Conservation (phyloP, 106 monocot genomes). For the Narthecium ossifragum region DNA sequence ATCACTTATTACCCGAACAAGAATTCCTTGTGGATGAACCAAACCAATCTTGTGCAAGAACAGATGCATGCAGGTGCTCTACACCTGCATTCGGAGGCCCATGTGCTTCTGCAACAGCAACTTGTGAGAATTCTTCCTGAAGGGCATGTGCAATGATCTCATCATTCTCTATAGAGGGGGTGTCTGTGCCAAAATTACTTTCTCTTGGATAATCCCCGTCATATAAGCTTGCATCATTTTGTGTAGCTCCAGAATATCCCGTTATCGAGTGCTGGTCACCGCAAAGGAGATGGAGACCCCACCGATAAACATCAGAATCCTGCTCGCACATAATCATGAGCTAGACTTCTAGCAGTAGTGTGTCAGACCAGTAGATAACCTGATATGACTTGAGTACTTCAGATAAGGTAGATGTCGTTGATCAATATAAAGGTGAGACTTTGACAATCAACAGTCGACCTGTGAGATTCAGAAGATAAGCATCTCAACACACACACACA, state of each 20-base stretch:
- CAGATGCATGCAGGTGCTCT: slow-evolving; percentile 45
- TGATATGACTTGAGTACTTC: no score
- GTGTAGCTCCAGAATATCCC: slow-evolving; percentile 15
- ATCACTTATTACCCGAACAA: slow-evolving; percentile 26
- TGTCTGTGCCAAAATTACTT: slow-evolving; percentile 11
- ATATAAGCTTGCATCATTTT: slow-evolving; percentile 17
- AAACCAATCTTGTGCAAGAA: slow-evolving; percentile 59
- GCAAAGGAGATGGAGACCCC: slow-evolving; percentile 79
- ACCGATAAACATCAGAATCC: slow-evolving; percentile 76
- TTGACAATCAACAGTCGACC: no score
- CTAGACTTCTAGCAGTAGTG: background rate
- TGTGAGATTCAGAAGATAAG: no score
- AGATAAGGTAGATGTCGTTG: no score
- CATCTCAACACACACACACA: no score
- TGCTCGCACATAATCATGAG: slow-evolving; percentile 50
- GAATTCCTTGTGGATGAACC: slow-evolving; percentile 13
- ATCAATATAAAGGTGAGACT: no score
- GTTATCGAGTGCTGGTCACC: slow-evolving; percentile 19
- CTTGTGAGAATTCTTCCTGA: slow-evolving; percentile 64
- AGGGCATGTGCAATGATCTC: slow-evolving; percentile 69
- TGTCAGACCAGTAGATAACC: background rate
- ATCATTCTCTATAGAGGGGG: slow-evolving; percentile 54
- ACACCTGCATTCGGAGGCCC: slow-evolving; percentile 30
- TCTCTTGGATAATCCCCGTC: slow-evolving; percentile 14
- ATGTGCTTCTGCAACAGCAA: slow-evolving; percentile 56